phyloP scores from a whole-genome alignment of 2,329 filamentous ascomycete genomes.

The Aspergillus fijiensis region DNA sequence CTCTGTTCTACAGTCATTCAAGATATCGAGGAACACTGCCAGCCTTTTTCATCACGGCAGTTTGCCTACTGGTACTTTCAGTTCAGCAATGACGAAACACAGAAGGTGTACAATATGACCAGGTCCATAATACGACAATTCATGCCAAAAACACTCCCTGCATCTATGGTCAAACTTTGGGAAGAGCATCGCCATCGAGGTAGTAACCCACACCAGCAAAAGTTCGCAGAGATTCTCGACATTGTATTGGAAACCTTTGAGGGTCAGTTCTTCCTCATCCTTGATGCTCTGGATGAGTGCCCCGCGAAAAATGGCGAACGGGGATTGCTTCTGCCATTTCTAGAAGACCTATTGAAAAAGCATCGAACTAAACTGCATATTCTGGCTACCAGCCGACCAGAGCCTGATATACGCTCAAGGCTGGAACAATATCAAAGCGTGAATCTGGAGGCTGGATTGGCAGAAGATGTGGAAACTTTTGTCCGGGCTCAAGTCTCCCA shows the following conservation, averaged over 20 bases:
- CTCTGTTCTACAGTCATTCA: background rate
- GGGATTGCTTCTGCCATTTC: background rate
- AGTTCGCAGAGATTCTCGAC: background rate
- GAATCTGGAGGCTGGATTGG: background rate
- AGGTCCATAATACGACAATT: slow-evolving; percentile 4
- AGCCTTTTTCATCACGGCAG: background rate
- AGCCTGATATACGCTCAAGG: slow-evolving; percentile 2
- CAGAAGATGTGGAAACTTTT: slow-evolving; percentile 2
- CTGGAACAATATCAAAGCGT: background rate
- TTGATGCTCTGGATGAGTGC: slow-evolving; percentile 9
- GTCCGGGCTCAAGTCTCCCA: background rate
- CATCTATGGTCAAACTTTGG: background rate
- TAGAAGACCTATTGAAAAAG: background rate
- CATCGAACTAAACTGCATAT: slow-evolving; percentile 1
- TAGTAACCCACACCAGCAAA: background rate
- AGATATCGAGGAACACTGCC: background rate
- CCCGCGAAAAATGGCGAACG: background rate
- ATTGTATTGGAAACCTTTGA: background rate
- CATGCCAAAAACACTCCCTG: background rate
- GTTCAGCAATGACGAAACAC: slow-evolving; percentile 4
- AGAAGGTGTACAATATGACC: slow-evolving; percentile 1
- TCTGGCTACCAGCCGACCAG: slow-evolving; percentile 2
- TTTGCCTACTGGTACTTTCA: slow-evolving; percentile 11
- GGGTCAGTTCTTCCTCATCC: background rate
- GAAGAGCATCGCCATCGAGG: background rate